Conservation (phyloP, 176 grass and related monocot genomes). For the Microstegium vimineum region DNA sequence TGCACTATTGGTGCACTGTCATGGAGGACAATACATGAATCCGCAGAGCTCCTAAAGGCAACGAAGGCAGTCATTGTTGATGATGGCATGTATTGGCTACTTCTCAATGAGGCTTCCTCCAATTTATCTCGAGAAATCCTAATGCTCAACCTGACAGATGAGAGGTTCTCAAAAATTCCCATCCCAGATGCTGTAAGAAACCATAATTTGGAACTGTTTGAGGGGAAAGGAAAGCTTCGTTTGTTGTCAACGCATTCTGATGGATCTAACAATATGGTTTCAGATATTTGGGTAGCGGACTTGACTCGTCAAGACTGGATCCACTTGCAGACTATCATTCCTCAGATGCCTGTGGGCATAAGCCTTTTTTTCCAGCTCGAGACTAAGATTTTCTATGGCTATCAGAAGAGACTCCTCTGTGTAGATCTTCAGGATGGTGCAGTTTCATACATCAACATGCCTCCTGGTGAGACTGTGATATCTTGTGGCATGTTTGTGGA, state of each 20-base stretch:
- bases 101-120: conserved; percentile 33
- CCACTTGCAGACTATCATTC: not conserved
- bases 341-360: conserved; percentile 7
- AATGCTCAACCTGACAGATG: conserved; percentile 31
- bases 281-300: conserved; percentile 39
- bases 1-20: conserved; percentile 29
- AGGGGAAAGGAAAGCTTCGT: conserved; percentile 40
- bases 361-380: conserved; percentile 32
- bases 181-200: conserved; percentile 31
- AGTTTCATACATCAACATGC: conserved; percentile 32
- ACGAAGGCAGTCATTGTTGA: conserved; percentile 37
- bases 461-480: conserved; percentile 26
- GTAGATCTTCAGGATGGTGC: conserved; percentile 27
- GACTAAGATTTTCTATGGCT: conserved; percentile 36
- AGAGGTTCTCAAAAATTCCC: conserved; percentile 18
- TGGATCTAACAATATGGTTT: conserved; percentile 1
- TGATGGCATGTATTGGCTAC: conserved; percentile 36
- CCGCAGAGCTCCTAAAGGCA: conserved; percentile 29
- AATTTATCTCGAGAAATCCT: conserved; percentile 20
- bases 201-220: conserved; percentile 25
- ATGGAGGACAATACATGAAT: conserved; percentile 32
- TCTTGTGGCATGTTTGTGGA: conserved; percentile 43
- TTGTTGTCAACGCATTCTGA: conserved; percentile 27
- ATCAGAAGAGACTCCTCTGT: conserved; percentile 23
- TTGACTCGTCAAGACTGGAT: conserved; percentile 9